Conservation (phyloP, 495 filamentous ascomycete genomes). For the Aspergillus sclerotiicarbonarius region DNA sequence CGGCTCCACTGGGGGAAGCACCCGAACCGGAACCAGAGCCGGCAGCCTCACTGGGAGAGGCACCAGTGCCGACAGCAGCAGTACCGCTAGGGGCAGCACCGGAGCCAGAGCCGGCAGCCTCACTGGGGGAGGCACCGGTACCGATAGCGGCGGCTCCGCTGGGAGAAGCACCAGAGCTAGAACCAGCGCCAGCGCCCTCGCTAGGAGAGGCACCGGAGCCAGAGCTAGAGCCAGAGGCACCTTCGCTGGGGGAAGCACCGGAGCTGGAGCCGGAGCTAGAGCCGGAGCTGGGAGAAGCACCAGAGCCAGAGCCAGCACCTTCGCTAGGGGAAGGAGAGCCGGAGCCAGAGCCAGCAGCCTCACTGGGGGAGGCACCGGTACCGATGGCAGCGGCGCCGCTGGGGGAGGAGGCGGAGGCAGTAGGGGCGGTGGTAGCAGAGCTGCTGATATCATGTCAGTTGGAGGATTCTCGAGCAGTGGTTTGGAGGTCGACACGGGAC, state of each 20-base stretch:
- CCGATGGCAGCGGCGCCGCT: constrained; percentile 20
- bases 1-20: constrained; percentile 27
- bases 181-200: not conserved
- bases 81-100: not conserved
- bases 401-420: constrained; percentile 51
- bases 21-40: constrained; percentile 15
- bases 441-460: constrained; percentile 10
- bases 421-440: constrained; percentile 25
- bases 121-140: not conserved
- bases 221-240: constrained; percentile 15
- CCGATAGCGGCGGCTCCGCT: constrained; percentile 1
- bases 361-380: not conserved
- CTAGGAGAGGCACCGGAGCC: constrained; percentile 13
- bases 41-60: not conserved
- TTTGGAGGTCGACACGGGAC: constrained; percentile 10
- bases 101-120: not conserved
- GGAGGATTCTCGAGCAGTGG: constrained; percentile 2
- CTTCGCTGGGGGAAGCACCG: constrained; percentile 9
- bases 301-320: not conserved
- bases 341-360: constrained; percentile 31
- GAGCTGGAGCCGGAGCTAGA: constrained; percentile 56
- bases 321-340: constrained; percentile 19
- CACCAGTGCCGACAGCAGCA: not conserved
- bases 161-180: not conserved
- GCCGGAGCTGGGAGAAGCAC: constrained; percentile 27